Percentiles rank a stretch among this genome's conserved stretches.
These are phyloP conservation scores for Paxillus involutus DNA, from an alignment of 768 basidiomycete genomes.

Conservation along the genomic window DNA sequence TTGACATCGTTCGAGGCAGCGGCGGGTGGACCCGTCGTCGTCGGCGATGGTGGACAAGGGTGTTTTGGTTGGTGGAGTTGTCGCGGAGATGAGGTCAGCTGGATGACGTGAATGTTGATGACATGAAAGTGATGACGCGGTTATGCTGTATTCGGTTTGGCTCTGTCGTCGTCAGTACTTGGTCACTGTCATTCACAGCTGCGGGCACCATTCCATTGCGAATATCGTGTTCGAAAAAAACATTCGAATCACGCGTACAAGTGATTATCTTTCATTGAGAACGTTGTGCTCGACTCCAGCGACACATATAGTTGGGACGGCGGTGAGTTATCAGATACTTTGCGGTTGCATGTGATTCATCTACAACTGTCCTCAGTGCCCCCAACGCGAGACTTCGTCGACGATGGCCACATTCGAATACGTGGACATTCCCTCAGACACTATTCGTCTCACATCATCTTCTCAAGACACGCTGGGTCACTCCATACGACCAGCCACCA, in stretches of 20 bases:
- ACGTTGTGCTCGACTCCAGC: too few relatives aligned
- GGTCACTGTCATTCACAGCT: too few relatives aligned
- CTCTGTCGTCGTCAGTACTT: too few relatives aligned
- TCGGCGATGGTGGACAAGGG: background rate
- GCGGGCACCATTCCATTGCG: too few relatives aligned
- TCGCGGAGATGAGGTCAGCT: background rate
- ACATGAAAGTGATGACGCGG: background rate
- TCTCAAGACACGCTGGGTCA: constrained; percentile 13
- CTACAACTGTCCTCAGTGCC: background rate
- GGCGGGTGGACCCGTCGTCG: background rate
- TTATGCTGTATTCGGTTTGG: background rate
- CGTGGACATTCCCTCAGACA: constrained; percentile 41
- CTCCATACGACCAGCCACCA: constrained; percentile 37
- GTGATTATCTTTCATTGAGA: too few relatives aligned
- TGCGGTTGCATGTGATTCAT: background rate
- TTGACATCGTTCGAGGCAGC: background rate
- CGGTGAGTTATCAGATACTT: background rate
- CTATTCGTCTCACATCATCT: constrained; percentile 31
- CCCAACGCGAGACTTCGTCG: background rate
- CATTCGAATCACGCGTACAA: too few relatives aligned
- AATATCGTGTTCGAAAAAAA: too few relatives aligned
- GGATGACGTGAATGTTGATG: background rate
- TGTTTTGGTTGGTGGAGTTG: background rate
- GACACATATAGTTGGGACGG: too few relatives aligned
- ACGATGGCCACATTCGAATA: constrained; percentile 38